Evolutionary conservation across 192 early-diverging fungal genomes (phyloP), one percentile per base, ranked within the genome.

Genomic region (Entomortierella beljakovae): DNA sequence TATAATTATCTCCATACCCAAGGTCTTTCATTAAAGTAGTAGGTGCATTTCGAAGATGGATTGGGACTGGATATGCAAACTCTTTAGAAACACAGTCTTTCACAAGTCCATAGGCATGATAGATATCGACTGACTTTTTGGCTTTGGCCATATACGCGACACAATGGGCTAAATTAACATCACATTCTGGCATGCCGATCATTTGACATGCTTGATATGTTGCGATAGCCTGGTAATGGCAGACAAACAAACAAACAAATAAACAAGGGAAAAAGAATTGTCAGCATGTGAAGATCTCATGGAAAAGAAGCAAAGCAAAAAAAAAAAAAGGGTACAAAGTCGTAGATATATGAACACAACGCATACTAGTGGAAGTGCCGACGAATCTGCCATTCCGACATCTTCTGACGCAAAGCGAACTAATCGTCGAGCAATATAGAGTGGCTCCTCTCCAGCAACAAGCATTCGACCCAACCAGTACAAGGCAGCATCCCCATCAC

Each of bases 381-480:
- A 63, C 60, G 87, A 92, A 62, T 97, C 94, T 8, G 94, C 96
- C 31, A 96, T 72, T 0, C 96, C 96, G 71, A 97, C 90, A 68
- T 97, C 96, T 67, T 97, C 96, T 28, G 90, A 92, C 1, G 96
- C 95, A 70, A 92, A 85, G 10, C 95, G 85, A 28, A 96, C 84
- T 51, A 97, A 56, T 40, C 94, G 34, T 16, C 71, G 60, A 0
- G 80, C 80, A 48, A 96, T 85, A 75, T 94, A 97, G 33, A 97
- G 81, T 25, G 95, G 95, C 71, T 97, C 96, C 82, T 97, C 96
- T 58, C 96, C 96, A 31, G 88, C 90, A 38, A 89, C 90, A 3
- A 97, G 81, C 95, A 97, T 97, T 4, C 96, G 84, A 1, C 94
- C 94, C 13, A 97, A 81, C 96, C 96, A 96, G 76, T 97, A 97